A percentile compares a stretch with the other conserved stretches of the same genome.
Evolutionary conservation across 305 asterid genomes (phyloP).

Genomic region (Galium porrigens): DNA sequence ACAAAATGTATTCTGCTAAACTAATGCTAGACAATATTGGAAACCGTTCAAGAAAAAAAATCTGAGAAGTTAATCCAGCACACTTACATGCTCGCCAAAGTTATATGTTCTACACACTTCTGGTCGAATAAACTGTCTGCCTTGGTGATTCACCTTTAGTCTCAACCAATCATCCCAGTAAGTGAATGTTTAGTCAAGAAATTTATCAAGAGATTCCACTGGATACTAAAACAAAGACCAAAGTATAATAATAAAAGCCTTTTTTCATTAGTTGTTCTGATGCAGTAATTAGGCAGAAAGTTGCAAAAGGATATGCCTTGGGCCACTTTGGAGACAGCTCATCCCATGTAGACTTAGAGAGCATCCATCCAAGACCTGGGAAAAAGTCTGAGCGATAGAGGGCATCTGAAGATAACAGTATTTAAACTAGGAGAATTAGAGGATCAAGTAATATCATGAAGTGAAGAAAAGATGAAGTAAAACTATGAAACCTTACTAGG

Average conservation of each 20-base stretch:
- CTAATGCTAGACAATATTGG: not conserved
- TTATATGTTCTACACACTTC: conserved; percentile 97
- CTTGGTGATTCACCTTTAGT: conserved; percentile 69
- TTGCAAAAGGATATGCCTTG: conserved; percentile 86
- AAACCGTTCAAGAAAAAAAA: not conserved
- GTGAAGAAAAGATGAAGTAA: not conserved
- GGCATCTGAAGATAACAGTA: conserved; percentile 47
- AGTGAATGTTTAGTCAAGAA: conserved; percentile 68
- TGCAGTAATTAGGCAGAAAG: not conserved
- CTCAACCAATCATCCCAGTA: conserved; percentile 99
- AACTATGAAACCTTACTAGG: conserved; percentile 47
- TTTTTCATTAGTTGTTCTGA: not conserved
- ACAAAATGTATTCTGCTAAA: not conserved
- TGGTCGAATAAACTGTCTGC: conserved; percentile 84
- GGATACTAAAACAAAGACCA: conserved; percentile 5
- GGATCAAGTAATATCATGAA: not conserved
- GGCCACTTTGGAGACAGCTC: conserved; percentile 99
- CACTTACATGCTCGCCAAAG: conserved; percentile 91
- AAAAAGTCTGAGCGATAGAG: conserved; percentile 93
- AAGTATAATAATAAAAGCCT: conserved; percentile 11
- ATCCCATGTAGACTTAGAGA: conserved; percentile 73
- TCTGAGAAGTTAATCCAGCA: conserved; percentile 10
- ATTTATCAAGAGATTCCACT: conserved; percentile 21
- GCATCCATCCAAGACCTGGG: conserved; percentile 99
- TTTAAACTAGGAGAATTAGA: conserved; percentile 16